Conservation (phyloP, 129 eudicot species). For the Flaveria linearis region DNA sequence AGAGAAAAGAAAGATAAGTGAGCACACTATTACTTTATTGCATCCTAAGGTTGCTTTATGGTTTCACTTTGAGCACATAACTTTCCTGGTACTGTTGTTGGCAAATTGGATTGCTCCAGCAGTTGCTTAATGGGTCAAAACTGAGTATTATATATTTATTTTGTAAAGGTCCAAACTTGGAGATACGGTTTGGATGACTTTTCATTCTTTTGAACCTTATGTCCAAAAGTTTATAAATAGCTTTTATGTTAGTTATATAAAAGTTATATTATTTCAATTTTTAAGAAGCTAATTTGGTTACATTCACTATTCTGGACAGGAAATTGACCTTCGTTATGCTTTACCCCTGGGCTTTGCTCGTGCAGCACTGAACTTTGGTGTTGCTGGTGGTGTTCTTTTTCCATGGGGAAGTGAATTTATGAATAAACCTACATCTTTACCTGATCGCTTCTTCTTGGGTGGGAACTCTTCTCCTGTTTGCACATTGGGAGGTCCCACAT, state of each 20-base stretch:
- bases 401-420: conserved; percentile 80
- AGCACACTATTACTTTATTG: too few species aligned
- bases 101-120: too few species aligned
- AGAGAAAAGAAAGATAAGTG: too few species aligned
- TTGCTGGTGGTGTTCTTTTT: conserved; percentile 62
- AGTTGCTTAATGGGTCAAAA: too few species aligned
- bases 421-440: conserved; percentile 54
- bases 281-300: not conserved
- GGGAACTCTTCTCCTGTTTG: conserved; percentile 90
- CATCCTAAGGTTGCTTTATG: too few species aligned
- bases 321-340: conserved; percentile 79
- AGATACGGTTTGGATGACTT: too few species aligned
- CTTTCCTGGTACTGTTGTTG: too few species aligned
- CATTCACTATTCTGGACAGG: conserved; percentile 42
- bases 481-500: conserved; percentile 75
- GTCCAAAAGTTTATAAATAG: not conserved
- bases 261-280: too few species aligned
- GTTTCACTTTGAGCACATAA: too few species aligned
- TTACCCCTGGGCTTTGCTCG: conserved; percentile 77
- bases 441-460: conserved; percentile 83
- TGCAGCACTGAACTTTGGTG: conserved; percentile 79
- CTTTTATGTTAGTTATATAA: not conserved
- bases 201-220: not conserved
- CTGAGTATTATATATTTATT: too few species aligned
- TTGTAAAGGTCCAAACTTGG: too few species aligned